phyloP scores from a whole-genome alignment of 768 basidiomycete genomes.

The Mycena vitilis region DNA sequence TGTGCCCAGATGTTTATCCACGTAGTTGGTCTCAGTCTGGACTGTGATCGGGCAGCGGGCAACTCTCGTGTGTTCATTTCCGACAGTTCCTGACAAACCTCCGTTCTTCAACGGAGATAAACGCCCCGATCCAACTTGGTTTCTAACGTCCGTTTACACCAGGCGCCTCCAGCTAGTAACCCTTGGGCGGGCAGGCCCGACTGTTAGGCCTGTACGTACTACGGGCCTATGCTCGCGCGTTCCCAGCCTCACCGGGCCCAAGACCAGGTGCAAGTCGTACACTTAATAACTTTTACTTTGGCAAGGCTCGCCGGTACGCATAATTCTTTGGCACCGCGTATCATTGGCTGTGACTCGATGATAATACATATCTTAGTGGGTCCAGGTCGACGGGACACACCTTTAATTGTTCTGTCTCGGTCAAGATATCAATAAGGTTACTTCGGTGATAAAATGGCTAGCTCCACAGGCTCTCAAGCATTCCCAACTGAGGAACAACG shows the following conservation, averaged over 20 bases:
- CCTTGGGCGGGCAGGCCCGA: background rate
- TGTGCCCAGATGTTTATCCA: constrained; percentile 26
- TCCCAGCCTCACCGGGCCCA: background rate
- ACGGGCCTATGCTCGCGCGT: constrained; percentile 19
- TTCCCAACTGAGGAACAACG: constrained; percentile 17
- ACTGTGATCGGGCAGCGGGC: constrained; percentile 30
- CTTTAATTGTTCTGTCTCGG: background rate
- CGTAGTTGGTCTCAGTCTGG: constrained; percentile 6
- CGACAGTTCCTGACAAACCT: constrained; percentile 26
- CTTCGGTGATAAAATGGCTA: constrained; percentile 24
- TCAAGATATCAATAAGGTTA: constrained; percentile 24
- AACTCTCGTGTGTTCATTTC: constrained; percentile 36
- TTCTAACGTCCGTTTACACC: constrained; percentile 5
- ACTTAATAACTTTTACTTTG: constrained; percentile 8
- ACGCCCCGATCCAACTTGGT: constrained; percentile 14
- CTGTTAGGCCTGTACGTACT: constrained; percentile 21
- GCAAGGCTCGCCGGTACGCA: constrained; percentile 4
- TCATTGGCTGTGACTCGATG: constrained; percentile 9
- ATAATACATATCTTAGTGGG: constrained; percentile 14
- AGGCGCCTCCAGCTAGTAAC: background rate
- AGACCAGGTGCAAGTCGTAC: constrained; percentile 5
- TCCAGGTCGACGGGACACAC: constrained; percentile 12
- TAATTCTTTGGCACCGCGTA: constrained; percentile 17
- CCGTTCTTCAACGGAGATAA: constrained; percentile 34
- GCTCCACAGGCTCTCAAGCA: constrained; percentile 7